phyloP scores from a whole-genome alignment of 208 protist genomes.

The Sergeia podlipaevii region DNA sequence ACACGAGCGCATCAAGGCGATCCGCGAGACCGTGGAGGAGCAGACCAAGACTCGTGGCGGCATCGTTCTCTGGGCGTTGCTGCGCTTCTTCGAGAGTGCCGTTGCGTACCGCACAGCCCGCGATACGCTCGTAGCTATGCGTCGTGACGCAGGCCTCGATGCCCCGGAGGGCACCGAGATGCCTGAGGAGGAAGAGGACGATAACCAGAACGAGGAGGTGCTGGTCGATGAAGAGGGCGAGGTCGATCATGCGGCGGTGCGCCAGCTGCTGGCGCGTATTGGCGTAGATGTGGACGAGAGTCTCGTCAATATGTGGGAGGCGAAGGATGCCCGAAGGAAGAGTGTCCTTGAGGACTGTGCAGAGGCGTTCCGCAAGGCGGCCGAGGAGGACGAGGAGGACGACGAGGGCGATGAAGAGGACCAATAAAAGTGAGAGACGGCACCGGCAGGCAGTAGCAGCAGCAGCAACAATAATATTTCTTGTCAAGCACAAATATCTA shows the following conservation, averaged over 20 bases:
- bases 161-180: conserved; percentile 39
- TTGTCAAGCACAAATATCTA: too few relatives aligned
- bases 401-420: conserved; percentile 57
- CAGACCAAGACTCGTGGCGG: conserved; percentile 54
- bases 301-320: conserved; percentile 71
- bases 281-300: conserved; percentile 72
- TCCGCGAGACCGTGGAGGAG: conserved; percentile 29
- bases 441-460: too few relatives aligned
- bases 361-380: conserved; percentile 26
- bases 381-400: conserved; percentile 34
- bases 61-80: conserved; percentile 56
- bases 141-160: conserved; percentile 40
- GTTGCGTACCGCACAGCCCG: conserved; percentile 66
- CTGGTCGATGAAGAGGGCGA: conserved; percentile 63
- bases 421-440: conserved; percentile 9
- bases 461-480: too few relatives aligned
- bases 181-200: conserved; percentile 69
- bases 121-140: conserved; percentile 38
- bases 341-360: conserved; percentile 46
- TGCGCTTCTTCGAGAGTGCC: conserved; percentile 50
- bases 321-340: conserved; percentile 32
- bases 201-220: conserved; percentile 64
- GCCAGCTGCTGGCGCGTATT: conserved; percentile 40
- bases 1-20: conserved; percentile 23
- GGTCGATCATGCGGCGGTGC: conserved; percentile 40